Evolutionary conservation across 2,329 filamentous ascomycete species (phyloP), one percentile per base, ranked within the genome.

Genomic region (Corniculantispora saksenae): DNA sequence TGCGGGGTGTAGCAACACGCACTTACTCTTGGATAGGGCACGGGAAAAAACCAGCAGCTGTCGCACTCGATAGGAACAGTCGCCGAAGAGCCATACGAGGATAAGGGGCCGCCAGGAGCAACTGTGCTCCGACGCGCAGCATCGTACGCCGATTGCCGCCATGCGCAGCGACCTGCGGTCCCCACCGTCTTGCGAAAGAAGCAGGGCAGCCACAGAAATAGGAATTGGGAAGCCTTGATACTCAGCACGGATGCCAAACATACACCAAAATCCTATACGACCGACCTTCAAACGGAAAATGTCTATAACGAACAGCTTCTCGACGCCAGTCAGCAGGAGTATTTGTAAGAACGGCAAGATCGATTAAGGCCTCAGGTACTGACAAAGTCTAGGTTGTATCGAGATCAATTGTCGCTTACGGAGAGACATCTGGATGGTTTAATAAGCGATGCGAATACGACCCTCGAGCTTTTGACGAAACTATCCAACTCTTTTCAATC

Each of bases 401-500:
- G 88, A 68, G 90, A 95, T 72, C 93, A 96, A 78, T 85, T 97
- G 17, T 84, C 88, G 63, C 83, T 94, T 70, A 93, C 93, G 0
- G 90, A 94, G 73, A 86, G 89, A 21, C 93, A 98, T 77, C 85
- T 99, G 48, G 90, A 93, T 68, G 86, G 86, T 48, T 84, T 99
- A 17, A 84, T 97, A 27, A 81, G 85, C 32, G 92, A 93, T 74
- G 93, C 94, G 1, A 87, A 91, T 63, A 85, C 85, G 21, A 91
- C 93, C 0, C 83, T 99, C 47, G 83, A 88, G 51, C 83, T 96
- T 21, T 84, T 99, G 32, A 89, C 91, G 19, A 88, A 86, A 0
- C 84, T 99, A 19, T 94, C 94, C 17, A 87, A 90, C 71, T 94
- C 94, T 6, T 99, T 99, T 80, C 89, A 90, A 70, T 83, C 90